phyloP scores from a whole-genome alignment of 2,329 filamentous ascomycete species.

The Didymella pinodella region DNA sequence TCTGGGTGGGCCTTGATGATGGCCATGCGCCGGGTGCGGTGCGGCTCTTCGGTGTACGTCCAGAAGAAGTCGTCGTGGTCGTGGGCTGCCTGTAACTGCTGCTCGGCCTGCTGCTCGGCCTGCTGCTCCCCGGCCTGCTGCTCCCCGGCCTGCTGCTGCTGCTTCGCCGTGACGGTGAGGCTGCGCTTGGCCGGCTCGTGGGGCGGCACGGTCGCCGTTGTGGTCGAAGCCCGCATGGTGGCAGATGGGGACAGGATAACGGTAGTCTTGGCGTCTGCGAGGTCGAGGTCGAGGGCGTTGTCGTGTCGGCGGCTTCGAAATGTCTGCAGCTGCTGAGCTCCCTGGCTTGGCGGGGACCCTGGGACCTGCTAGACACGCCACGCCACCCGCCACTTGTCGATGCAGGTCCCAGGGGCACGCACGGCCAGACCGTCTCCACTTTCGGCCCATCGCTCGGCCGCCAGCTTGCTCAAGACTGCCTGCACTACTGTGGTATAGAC shows the following conservation, averaged over 20 bases:
- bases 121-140: slow-evolving; percentile 5
- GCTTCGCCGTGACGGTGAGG: slow-evolving; percentile 34
- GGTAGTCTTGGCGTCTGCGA: too few relatives aligned
- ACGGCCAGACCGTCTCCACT: neutral
- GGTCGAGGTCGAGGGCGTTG: too few relatives aligned
- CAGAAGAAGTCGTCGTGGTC: slow-evolving; percentile 80
- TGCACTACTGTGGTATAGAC: too few relatives aligned
- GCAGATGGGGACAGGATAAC: neutral
- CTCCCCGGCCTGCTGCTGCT: slow-evolving; percentile 19
- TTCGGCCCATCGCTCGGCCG: neutral
- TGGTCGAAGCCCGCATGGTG: slow-evolving; percentile 50
- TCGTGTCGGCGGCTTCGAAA: slow-evolving; percentile 5
- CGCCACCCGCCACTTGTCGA: slow-evolving; percentile 16
- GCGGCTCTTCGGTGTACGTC: slow-evolving; percentile 98
- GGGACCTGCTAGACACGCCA: slow-evolving; percentile 1
- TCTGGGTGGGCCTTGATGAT: slow-evolving; percentile 99
- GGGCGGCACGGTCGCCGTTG: slow-evolving; percentile 44
- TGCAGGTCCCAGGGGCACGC: slow-evolving; percentile 6
- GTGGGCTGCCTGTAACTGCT: slow-evolving; percentile 24
- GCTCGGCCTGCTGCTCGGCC: slow-evolving; percentile 15
- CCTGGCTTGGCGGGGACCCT: slow-evolving; percentile 10
- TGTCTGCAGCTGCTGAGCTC: slow-evolving; percentile 3
- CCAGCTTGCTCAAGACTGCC: too few relatives aligned
- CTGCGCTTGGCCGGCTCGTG: slow-evolving; percentile 34
- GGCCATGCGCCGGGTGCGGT: slow-evolving; percentile 85